Percentiles rank a stretch among this genome's conserved stretches.
Conservation (phyloP, 108 stramenopile genomes). For the Parietichytrium sp. region DNA sequence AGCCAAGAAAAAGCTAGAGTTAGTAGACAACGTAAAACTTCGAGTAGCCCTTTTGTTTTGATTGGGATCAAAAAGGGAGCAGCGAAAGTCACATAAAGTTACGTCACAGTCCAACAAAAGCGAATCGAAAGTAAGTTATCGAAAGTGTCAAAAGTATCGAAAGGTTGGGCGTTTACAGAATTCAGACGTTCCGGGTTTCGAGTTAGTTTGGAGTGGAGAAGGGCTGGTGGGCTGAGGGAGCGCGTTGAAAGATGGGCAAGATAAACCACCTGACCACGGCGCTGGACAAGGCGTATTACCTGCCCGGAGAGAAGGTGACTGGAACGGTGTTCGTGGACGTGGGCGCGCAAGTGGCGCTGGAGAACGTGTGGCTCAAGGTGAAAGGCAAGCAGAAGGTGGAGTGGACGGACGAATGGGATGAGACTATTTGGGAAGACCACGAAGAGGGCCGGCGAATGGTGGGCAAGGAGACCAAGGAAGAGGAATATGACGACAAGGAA, state of each 20-base stretch:
- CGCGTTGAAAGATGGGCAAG: slow-evolving; percentile 36
- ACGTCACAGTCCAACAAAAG: too few species aligned
- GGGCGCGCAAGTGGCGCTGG: not conserved
- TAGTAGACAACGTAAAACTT: too few species aligned
- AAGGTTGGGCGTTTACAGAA: too few species aligned
- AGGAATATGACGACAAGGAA: slow-evolving; percentile 22
- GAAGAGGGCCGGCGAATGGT: not conserved
- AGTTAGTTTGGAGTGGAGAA: too few species aligned
- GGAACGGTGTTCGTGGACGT: slow-evolving; percentile 14
- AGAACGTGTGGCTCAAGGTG: slow-evolving; percentile 22
- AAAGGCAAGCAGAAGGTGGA: slow-evolving; percentile 30
- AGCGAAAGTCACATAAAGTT: too few species aligned
- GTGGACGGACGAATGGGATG: slow-evolving; percentile 8
- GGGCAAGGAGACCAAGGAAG: not conserved
- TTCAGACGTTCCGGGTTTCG: too few species aligned
- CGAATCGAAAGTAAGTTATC: too few species aligned
- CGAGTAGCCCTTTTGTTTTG: too few species aligned
- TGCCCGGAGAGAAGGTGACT: not conserved
- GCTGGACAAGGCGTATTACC: slow-evolving; percentile 28
- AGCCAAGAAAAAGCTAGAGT: too few species aligned
- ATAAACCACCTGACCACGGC: not conserved
- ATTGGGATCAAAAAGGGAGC: too few species aligned
- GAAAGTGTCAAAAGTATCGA: too few species aligned
- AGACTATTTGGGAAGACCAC: slow-evolving; percentile 1
- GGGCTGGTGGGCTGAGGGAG: too few species aligned